Percentiles rank a stretch among this genome's conserved stretches.
phyloP scores from a whole-genome alignment of 1,284 basidiomycete species.

The Bothia castanella region DNA sequence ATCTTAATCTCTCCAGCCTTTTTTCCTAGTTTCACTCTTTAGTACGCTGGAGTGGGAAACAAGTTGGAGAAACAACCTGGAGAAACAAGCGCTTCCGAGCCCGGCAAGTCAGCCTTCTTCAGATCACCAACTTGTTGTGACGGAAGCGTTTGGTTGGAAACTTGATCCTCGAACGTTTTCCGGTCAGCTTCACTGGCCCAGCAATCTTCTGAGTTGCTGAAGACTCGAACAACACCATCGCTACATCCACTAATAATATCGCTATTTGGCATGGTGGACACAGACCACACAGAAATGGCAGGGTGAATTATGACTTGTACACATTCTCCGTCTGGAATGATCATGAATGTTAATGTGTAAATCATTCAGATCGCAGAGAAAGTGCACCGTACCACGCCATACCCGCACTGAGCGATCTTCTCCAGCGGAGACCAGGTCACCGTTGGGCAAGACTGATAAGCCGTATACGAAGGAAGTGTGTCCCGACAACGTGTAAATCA shows the following conservation, averaged over 20 bases:
- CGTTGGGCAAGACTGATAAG: constrained; percentile 73
- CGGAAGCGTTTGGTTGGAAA: constrained; percentile 68
- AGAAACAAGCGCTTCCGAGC: constrained; percentile 70
- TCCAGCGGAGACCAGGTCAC: constrained; percentile 73
- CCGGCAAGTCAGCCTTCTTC: constrained; percentile 84
- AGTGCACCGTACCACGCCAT: constrained; percentile 57
- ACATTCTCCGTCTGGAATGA: constrained; percentile 62
- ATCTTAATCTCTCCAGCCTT: constrained; percentile 93
- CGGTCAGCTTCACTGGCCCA: constrained; percentile 68
- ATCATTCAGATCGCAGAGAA: background rate
- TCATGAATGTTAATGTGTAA: background rate
- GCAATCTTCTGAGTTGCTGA: constrained; percentile 71
- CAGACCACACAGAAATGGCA: constrained; percentile 92
- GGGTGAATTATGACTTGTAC: constrained; percentile 88
- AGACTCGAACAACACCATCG: constrained; percentile 85
- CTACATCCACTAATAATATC: constrained; percentile 91
- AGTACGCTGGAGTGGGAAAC: constrained; percentile 1
- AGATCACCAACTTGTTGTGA: constrained; percentile 88
- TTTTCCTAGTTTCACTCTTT: constrained; percentile 52
- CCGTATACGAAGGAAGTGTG: constrained; percentile 98
- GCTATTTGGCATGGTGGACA: constrained; percentile 79
- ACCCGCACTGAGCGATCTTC: constrained; percentile 82
- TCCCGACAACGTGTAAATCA: constrained; percentile 77
- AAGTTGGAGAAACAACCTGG: constrained; percentile 49
- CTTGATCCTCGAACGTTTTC: constrained; percentile 68